A percentile compares a stretch with the other conserved stretches of the same genome.
Conservation (phyloP, 139 green algal species). For the Axilococcus clingmanii region DNA sequence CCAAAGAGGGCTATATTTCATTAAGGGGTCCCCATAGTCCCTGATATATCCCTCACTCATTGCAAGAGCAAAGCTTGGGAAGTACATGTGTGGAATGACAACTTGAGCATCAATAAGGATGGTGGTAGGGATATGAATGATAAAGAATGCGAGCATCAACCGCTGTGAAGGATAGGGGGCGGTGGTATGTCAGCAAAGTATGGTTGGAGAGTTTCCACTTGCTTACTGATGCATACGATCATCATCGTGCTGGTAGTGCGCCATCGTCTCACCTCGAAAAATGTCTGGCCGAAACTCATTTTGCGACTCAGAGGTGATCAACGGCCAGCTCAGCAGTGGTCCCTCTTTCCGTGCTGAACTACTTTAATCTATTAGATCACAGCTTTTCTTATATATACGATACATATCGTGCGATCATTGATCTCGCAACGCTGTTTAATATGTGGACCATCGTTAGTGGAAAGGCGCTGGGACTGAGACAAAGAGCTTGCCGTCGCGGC, state of each 20-base stretch:
- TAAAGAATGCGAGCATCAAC: constrained; percentile 44
- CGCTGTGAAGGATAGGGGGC: constrained; percentile 1
- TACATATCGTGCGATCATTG: background rate
- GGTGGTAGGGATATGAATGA: constrained; percentile 64
- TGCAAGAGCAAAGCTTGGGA: constrained; percentile 3
- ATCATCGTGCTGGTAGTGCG: background rate
- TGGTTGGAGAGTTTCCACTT: background rate
- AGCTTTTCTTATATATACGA: background rate
- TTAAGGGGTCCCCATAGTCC: constrained; percentile 47
- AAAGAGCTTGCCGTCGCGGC: too few relatives aligned
- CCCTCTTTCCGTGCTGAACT: background rate
- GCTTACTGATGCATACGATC: too few relatives aligned
- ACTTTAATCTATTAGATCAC: background rate
- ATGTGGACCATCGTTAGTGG: too few relatives aligned
- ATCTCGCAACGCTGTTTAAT: too few relatives aligned
- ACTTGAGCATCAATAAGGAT: constrained; percentile 60
- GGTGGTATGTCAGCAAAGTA: background rate
- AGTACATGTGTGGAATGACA: background rate
- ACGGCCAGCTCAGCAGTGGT: too few relatives aligned
- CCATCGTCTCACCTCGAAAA: background rate
- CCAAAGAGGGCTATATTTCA: constrained; percentile 40
- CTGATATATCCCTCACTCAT: constrained; percentile 16
- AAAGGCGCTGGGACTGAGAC: too few relatives aligned
- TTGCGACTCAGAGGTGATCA: too few relatives aligned
- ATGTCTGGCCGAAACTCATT: too few relatives aligned